Percentiles rank a stretch among this genome's conserved stretches.
Evolutionary conservation across 73 alveolate genomes (phyloP).

Genomic region (Paramecium sexaurelia): DNA sequence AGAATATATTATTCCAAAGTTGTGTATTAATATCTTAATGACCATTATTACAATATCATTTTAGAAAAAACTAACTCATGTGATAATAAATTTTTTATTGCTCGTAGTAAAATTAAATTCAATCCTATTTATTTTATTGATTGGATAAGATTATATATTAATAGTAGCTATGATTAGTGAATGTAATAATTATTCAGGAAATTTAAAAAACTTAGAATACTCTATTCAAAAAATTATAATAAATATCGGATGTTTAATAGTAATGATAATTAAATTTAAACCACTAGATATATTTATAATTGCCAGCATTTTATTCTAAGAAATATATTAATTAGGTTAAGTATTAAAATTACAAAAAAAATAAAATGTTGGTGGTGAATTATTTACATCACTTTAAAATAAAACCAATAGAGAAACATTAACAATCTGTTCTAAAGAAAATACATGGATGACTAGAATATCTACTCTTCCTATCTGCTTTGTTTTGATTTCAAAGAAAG

Average conservation of each 20-base stretch:
- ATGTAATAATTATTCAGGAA: not conserved
- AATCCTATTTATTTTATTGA: not conserved
- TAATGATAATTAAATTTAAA: not conserved
- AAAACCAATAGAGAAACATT: not conserved
- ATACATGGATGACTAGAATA: not conserved
- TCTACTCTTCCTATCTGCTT: not conserved
- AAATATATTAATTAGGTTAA: not conserved
- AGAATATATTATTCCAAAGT: not conserved
- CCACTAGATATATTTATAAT: not conserved
- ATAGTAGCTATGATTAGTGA: not conserved
- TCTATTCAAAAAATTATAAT: not conserved
- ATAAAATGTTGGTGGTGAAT: not conserved
- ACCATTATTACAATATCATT: not conserved
- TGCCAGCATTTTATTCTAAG: not conserved
- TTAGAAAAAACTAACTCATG: not conserved
- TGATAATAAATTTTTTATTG: not conserved
- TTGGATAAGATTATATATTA: not conserved
- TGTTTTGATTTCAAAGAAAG: not conserved
- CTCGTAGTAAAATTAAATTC: not conserved
- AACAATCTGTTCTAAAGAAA: not conserved
- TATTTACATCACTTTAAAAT: not conserved
- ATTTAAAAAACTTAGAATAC: not conserved
- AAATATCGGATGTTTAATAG: not conserved
- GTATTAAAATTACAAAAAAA: not conserved
- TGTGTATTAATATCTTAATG: not conserved